Conservation (phyloP, 768 basidiomycete genomes). For the Mycena leptocephala region DNA sequence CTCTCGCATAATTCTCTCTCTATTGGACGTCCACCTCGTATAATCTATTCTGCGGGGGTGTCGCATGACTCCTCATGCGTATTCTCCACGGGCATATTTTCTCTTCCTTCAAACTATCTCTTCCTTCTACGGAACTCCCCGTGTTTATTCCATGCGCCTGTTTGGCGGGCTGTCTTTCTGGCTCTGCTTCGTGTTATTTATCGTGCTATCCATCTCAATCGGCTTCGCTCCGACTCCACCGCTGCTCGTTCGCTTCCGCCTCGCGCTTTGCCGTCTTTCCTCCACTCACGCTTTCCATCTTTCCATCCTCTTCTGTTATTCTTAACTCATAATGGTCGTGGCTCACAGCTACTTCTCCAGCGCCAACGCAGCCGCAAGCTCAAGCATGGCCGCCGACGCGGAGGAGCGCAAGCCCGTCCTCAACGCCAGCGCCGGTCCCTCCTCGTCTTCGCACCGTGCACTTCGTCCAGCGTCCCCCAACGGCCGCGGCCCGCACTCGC, state of each 20-base stretch:
- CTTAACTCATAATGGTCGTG: neutral
- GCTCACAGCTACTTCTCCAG: conserved; percentile 11
- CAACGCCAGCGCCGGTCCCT: neutral
- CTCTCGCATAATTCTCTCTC: too few relatives aligned
- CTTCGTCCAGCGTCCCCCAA: neutral
- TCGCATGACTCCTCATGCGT: neutral
- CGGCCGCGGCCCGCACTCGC: neutral
- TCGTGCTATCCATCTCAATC: neutral
- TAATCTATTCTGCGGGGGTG: too few relatives aligned
- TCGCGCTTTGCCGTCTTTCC: neutral
- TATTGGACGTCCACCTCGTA: too few relatives aligned
- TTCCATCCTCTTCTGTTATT: neutral
- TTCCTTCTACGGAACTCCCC: conserved; percentile 33
- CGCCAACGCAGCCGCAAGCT: neutral
- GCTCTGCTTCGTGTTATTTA: neutral
- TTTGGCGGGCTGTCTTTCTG: neutral
- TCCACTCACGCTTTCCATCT: neutral
- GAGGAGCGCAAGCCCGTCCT: conserved; percentile 31
- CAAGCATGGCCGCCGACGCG: conserved; percentile 6
- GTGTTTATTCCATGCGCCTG: conserved; percentile 32
- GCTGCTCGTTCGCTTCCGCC: neutral
- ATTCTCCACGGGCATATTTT: neutral
- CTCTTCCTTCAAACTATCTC: conserved; percentile 31
- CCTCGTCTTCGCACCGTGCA: neutral
- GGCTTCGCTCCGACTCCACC: conserved; percentile 15